Base-by-base conservation (phyloP, 1,139 yeast genomes). In the Kluyveromyces marxianus region DNA sequence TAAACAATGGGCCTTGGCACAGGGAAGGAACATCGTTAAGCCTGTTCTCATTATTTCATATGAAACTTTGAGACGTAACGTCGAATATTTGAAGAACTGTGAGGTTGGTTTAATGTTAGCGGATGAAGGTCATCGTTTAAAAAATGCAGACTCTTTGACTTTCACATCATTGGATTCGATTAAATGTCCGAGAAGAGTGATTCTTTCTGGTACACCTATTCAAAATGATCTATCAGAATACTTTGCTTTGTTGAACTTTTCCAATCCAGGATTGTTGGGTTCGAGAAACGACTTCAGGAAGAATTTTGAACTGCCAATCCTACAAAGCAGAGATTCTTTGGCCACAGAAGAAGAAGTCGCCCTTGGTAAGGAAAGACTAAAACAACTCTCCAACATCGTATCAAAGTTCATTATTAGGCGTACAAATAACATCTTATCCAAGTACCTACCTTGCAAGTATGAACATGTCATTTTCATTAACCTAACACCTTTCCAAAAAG, bases 211-310 rank as follows among this genome's bases (percentile, higher is more conserved):
- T 41, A 92, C 99, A 0, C 99, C 99, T 0, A 92, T 92, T 53
- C 99, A 92, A 63, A 92, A 92, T 61, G 98, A 94, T 69, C 71
- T 92, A 39, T 84, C 96, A 1, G 99, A 92, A 66, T 92, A 92
- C 66, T 94, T 90, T 62, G 88, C 98, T 0, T 70, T 92, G 46
- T 70, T 94, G 49, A 87, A 83, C 57, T 92, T 92, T 70, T 95
- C 97, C 6, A 92, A 92, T 60, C 99, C 99, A 0, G 96, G 96
- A 0, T 75, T 88, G 42, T 69, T 92, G 39, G 98, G 99, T 0
- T 73, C 95, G 1, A 76, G 96, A 54, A 69, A 66, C 28, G 96
- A 92, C 48, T 92, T 92, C 63, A 74, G 94, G 49, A 86, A 83
- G 62, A 86, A 86, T 59, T 92, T 77, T 62, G 99, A 94, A 60